Percentiles rank a stretch among this genome's conserved stretches.
Conservation (phyloP, 345 rosid genomes). For the Populus euphratica region DNA sequence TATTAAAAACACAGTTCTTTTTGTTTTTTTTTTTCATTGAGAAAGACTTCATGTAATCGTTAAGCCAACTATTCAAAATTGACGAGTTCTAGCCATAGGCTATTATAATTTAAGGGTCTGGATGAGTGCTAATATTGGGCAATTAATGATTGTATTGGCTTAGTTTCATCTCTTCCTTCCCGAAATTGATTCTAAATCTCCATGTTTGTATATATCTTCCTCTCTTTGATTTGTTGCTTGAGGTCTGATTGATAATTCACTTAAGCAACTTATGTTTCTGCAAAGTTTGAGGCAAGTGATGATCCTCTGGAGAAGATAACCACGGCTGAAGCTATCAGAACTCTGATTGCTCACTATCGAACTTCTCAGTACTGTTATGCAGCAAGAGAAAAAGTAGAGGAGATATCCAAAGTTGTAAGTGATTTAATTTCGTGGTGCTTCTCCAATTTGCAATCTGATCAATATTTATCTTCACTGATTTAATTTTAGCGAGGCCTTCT, state of each 20-base stretch:
- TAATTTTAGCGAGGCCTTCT: too few relatives aligned
- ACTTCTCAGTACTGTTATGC: conserved; percentile 59
- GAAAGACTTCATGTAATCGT: too few relatives aligned
- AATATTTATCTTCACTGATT: too few relatives aligned
- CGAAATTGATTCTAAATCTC: too few relatives aligned
- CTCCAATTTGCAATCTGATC: not conserved
- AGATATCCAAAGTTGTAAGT: conserved; percentile 85
- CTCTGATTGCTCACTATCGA: conserved; percentile 57
- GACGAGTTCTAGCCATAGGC: too few relatives aligned
- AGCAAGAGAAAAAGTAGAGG: conserved; percentile 68
- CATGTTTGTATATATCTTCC: too few relatives aligned
- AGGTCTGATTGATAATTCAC: too few relatives aligned
- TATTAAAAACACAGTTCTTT: too few relatives aligned
- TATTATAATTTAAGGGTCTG: too few relatives aligned
- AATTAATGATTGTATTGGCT: not conserved
- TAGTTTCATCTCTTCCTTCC: not conserved
- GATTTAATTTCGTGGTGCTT: not conserved
- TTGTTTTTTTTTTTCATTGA: too few relatives aligned
- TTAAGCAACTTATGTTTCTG: not conserved
- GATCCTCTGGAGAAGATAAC: conserved; percentile 84
- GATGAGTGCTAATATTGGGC: too few relatives aligned
- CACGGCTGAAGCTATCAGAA: conserved; percentile 77
- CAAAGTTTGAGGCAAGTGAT: conserved; percentile 60
- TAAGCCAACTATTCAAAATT: not conserved
- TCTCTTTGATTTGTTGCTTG: too few relatives aligned